Evolutionary conservation across 441 rosid species (phyloP), one percentile per base, ranked within the genome.

Genomic region (Omphalea diandra): DNA sequence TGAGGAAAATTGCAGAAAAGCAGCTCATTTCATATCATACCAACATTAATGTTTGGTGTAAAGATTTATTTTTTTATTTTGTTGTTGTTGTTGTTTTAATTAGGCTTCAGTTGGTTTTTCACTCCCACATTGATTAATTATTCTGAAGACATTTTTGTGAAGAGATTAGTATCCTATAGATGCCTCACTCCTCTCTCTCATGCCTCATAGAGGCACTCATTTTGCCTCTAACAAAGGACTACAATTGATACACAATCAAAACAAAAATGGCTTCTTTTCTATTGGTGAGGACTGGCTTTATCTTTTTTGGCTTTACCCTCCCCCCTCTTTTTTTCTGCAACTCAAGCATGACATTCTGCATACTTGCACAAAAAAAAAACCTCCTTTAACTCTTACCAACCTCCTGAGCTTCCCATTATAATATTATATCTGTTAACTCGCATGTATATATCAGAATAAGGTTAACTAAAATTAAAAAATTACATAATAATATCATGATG

Each of bases 131-230:
- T n/a, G n/a, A n/a, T n/a, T n/a, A n/a, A n/a, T n/a, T n/a, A n/a
- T n/a, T n/a, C n/a, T n/a, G n/a, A n/a, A n/a, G n/a, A n/a, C n/a
- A n/a, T n/a, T n/a, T n/a, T n/a, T n/a, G n/a, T n/a, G n/a, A n/a
- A n/a, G n/a, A n/a, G n/a, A n/a, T n/a, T n/a, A n/a, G n/a, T n/a
- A n/a, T n/a, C n/a, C n/a, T n/a, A n/a, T n/a, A n/a, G n/a, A n/a
- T n/a, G n/a, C n/a, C n/a, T n/a, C n/a, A n/a, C n/a, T n/a, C n/a
- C n/a, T n/a, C n/a, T n/a, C n/a, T n/a, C n/a, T n/a, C n/a, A n/a
- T n/a, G n/a, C n/a, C n/a, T 17, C 2, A n/a, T n/a, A n/a, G n/a
- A n/a, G n/a, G 62, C 71, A 68, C 54, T 68, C 71, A 55, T 55
- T 68, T 68, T 68, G 63, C 63, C n/a, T 56, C 60, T 29, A 29